Percentiles rank a stretch among this genome's conserved stretches.
phyloP scores from a whole-genome alignment of 768 basidiomycete species.

The Phylloporus sp. region DNA sequence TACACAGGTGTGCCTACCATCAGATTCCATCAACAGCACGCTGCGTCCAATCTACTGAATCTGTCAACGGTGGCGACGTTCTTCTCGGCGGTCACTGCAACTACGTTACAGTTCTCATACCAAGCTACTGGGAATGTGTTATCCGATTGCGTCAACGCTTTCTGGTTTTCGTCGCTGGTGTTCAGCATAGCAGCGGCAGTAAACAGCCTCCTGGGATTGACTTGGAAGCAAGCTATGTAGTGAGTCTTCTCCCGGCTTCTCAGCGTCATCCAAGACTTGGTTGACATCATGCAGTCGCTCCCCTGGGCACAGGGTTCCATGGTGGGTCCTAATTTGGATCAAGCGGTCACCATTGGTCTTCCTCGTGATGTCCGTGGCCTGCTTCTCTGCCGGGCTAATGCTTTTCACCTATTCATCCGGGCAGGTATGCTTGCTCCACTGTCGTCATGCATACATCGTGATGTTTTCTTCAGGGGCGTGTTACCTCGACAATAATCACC shows the following conservation, averaged over 20 bases:
- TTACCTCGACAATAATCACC: constrained; percentile 70
- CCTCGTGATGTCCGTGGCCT: constrained; percentile 78
- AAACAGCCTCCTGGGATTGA: constrained; percentile 48
- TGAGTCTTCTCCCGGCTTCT: constrained; percentile 29
- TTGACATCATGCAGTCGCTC: constrained; percentile 40
- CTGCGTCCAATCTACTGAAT: constrained; percentile 46
- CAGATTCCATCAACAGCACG: constrained; percentile 51
- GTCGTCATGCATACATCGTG: constrained; percentile 19
- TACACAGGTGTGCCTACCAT: constrained; percentile 50
- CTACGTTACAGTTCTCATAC: constrained; percentile 47
- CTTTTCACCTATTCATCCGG: constrained; percentile 72
- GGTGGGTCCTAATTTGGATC: constrained; percentile 76
- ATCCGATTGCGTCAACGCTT: constrained; percentile 44
- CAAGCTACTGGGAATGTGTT: constrained; percentile 31
- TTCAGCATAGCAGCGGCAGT: constrained; percentile 55
- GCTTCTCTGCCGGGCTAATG: constrained; percentile 75
- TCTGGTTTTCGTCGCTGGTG: constrained; percentile 54
- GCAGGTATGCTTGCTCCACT: constrained; percentile 45
- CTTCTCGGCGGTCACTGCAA: constrained; percentile 52
- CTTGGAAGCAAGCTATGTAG: constrained; percentile 59
- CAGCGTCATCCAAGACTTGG: constrained; percentile 5
- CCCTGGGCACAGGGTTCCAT: constrained; percentile 51
- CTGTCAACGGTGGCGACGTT: constrained; percentile 52
- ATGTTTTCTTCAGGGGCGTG: constrained; percentile 40
- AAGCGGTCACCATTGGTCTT: constrained; percentile 81